Conservation (phyloP, 345 rosid species). For the Camelina neglecta region DNA sequence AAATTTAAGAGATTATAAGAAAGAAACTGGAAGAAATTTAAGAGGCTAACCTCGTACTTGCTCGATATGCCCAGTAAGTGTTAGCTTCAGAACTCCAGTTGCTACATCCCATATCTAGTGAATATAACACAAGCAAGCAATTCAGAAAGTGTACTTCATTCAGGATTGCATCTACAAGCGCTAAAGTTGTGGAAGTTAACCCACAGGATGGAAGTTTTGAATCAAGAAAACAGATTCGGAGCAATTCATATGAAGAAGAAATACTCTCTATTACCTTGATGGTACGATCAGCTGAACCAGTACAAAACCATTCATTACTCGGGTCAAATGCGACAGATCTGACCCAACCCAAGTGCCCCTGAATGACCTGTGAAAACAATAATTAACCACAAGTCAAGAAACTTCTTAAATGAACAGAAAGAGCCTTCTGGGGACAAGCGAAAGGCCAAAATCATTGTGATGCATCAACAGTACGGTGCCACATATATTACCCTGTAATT, state of each 20-base stretch:
- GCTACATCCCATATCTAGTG: slow-evolving; percentile 96
- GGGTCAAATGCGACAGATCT: slow-evolving; percentile 97
- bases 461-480: slow-evolving; percentile 8
- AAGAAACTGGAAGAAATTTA: not conserved
- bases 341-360: slow-evolving; percentile 99
- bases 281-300: slow-evolving; percentile 98
- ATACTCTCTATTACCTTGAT: slow-evolving; percentile 65
- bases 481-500: slow-evolving; percentile 78
- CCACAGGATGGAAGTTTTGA: not conserved
- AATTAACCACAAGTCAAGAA: slow-evolving; percentile 32
- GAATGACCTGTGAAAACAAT: slow-evolving; percentile 54
- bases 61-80: slow-evolving; percentile 96
- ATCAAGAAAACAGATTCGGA: not conserved
- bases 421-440: not conserved
- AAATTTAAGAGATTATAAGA: slow-evolving; percentile 6
- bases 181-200: not conserved
- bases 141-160: slow-evolving; percentile 8
- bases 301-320: slow-evolving; percentile 96
- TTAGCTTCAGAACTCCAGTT: slow-evolving; percentile 86
- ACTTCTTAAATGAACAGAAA: slow-evolving; percentile 12
- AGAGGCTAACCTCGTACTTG: slow-evolving; percentile 79
- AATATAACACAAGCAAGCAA: slow-evolving; percentile 21
- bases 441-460: slow-evolving; percentile 16
- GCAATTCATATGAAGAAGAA: not conserved
- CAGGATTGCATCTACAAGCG: slow-evolving; percentile 8